These are phyloP conservation scores for Tolypocladium capitatum DNA, from an alignment of 2,329 filamentous ascomycete species.

Conservation along the genomic window DNA sequence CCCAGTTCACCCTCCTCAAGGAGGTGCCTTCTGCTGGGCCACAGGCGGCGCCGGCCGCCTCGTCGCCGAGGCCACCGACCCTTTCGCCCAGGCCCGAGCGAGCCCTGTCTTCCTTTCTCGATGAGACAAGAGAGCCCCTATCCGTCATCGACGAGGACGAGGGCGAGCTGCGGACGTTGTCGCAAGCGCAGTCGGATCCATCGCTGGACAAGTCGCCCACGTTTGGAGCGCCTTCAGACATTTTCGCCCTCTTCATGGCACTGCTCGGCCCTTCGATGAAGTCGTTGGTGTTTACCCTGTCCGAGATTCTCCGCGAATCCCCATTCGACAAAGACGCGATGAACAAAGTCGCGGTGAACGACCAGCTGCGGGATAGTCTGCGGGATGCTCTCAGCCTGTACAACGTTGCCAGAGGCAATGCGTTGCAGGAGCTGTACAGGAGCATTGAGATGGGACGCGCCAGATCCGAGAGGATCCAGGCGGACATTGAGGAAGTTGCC, in stretches of 20 bases:
- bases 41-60: neutral
- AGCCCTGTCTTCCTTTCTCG: slow-evolving; percentile 18
- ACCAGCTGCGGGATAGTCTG: slow-evolving; percentile 68
- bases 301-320: slow-evolving; percentile 75
- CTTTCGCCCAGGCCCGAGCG: slow-evolving; percentile 15
- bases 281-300: slow-evolving; percentile 81
- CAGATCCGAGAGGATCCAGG: slow-evolving; percentile 62
- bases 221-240: slow-evolving; percentile 58
- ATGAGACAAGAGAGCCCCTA: slow-evolving; percentile 32
- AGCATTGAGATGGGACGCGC: slow-evolving; percentile 60
- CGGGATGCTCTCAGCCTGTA: slow-evolving; percentile 71
- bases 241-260: slow-evolving; percentile 82
- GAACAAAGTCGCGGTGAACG: slow-evolving; percentile 60
- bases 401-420: slow-evolving; percentile 58
- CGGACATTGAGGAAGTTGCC: slow-evolving; percentile 92
- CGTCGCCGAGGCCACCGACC: slow-evolving; percentile 7
- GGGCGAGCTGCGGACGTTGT: slow-evolving; percentile 23
- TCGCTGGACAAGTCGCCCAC: slow-evolving; percentile 17
- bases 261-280: slow-evolving; percentile 91
- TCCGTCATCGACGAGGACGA: slow-evolving; percentile 50
- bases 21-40: slow-evolving; percentile 30
- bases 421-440: slow-evolving; percentile 67
- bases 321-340: slow-evolving; percentile 61
- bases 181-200: slow-evolving; percentile 16
- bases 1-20: slow-evolving; percentile 73